A percentile compares a stretch with the other conserved stretches of the same genome.
phyloP scores from a whole-genome alignment of 192 early-diverging fungal species.

The Funneliformis geosporum region DNA sequence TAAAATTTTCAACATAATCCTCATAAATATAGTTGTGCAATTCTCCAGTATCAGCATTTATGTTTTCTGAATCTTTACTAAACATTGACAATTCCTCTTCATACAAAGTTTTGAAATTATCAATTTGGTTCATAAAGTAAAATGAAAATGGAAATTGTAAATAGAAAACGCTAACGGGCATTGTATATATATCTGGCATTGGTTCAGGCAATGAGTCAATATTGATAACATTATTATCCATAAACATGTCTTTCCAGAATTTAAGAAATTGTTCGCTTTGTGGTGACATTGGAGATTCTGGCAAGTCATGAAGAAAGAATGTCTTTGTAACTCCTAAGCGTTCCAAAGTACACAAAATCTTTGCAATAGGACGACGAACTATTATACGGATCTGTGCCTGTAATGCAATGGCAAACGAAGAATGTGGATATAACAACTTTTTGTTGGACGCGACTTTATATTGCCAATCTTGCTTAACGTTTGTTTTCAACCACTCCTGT shows the following conservation, averaged over 20 bases:
- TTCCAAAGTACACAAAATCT: conserved; percentile 29
- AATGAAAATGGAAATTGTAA: conserved; percentile 37
- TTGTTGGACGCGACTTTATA: conserved; percentile 29
- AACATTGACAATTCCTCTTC: neutral
- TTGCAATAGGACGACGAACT: conserved; percentile 31
- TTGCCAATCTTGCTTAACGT: conserved; percentile 25
- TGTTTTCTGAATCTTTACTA: conserved; percentile 5
- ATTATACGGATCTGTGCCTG: conserved; percentile 20
- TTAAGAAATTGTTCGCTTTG: neutral
- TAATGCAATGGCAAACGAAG: conserved; percentile 27
- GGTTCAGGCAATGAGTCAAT: conserved; percentile 23
- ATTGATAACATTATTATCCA: conserved; percentile 15
- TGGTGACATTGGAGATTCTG: neutral
- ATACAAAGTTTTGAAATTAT: conserved; percentile 31
- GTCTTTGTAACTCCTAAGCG: conserved; percentile 1
- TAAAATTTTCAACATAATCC: neutral
- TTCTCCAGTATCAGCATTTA: conserved; percentile 13
- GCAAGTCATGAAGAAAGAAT: conserved; percentile 7
- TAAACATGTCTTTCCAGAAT: conserved; percentile 33
- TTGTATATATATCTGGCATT: conserved; percentile 21
- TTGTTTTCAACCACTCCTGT: conserved; percentile 15
- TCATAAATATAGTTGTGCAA: neutral
- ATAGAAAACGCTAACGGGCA: conserved; percentile 3
- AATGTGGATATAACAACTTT: conserved; percentile 23
- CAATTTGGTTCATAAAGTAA: conserved; percentile 29